These are phyloP conservation scores for Chlorella variabilis DNA, from an alignment of 163 green algal genomes.

Conservation along the genomic window DNA sequence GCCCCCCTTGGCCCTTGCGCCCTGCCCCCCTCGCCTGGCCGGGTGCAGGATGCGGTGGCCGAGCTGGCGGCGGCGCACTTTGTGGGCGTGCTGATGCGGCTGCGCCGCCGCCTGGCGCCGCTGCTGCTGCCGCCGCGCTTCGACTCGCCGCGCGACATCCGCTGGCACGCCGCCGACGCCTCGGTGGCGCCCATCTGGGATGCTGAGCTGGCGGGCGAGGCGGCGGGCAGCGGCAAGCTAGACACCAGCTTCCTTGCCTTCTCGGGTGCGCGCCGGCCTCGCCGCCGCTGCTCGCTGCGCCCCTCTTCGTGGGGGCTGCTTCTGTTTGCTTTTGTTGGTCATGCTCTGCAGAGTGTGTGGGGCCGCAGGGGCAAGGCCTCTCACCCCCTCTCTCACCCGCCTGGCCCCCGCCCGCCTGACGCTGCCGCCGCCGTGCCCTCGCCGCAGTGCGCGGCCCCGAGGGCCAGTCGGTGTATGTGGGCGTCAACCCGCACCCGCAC, in stretches of 20 bases:
- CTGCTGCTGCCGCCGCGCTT: slow-evolving; percentile 56
- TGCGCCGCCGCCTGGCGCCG: slow-evolving; percentile 31
- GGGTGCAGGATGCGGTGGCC: slow-evolving; percentile 10
- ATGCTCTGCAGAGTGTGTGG: no score
- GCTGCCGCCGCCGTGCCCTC: no score
- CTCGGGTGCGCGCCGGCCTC: slow-evolving; percentile 15
- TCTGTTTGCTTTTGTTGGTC: neutral
- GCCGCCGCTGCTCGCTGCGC: neutral
- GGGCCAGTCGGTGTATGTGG: slow-evolving; percentile 41
- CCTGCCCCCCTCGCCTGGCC: no score
- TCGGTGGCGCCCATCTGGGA: slow-evolving; percentile 29
- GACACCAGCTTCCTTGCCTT: slow-evolving; percentile 48
- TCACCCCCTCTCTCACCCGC: no score
- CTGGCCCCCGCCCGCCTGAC: no score
- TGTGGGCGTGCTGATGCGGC: slow-evolving; percentile 41
- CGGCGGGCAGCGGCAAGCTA: neutral
- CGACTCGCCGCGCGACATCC: slow-evolving; percentile 27
- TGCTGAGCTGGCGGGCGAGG: slow-evolving; percentile 33
- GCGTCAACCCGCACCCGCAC: slow-evolving; percentile 47
- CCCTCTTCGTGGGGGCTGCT: neutral
- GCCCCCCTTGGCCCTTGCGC: no score
- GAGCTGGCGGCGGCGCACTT: slow-evolving; percentile 35
- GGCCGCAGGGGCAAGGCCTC: no score
- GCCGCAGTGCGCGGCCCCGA: slow-evolving; percentile 16
- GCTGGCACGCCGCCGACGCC: slow-evolving; percentile 43